These are phyloP conservation scores for Huiozyma sinensis DNA, from an alignment of 805 yeast species.

Conservation along the genomic window DNA sequence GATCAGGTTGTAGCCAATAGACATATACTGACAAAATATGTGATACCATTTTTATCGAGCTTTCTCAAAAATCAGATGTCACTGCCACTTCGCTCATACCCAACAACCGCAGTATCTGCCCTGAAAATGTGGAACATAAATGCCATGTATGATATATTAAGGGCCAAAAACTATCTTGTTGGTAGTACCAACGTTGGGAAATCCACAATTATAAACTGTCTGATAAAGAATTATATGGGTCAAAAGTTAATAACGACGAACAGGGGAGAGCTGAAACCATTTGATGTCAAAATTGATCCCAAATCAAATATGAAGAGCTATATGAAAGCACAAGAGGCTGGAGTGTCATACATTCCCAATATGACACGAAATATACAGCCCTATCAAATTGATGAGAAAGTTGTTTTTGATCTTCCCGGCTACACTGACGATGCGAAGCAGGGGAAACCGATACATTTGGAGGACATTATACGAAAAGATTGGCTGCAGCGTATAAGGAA, in stretches of 20 bases:
- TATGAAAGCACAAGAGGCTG: conserved; percentile 18
- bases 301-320: conserved; percentile 3
- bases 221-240: conserved; percentile 28
- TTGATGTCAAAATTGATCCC: conserved; percentile 1
- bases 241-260: conserved; percentile 8
- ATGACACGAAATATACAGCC: conserved; percentile 48
- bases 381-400: conserved; percentile 27
- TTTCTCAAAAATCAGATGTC: conserved; percentile 13
- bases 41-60: conserved; percentile 24
- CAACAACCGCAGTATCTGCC: conserved; percentile 16
- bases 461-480: conserved; percentile 19
- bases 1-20: conserved; percentile 24
- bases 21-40: conserved; percentile 15
- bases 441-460: conserved; percentile 16
- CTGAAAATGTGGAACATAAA: conserved; percentile 22
- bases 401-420: conserved; percentile 33
- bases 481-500: conserved; percentile 24
- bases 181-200: conserved; percentile 68
- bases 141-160: conserved; percentile 13
- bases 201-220: conserved; percentile 44
- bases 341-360: conserved; percentile 49
- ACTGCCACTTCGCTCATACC: not conserved
- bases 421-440: conserved; percentile 19
- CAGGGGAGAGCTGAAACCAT: conserved; percentile 4
- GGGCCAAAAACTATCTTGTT: conserved; percentile 36